These are phyloP conservation scores for Psidium guajava DNA, from an alignment of 345 rosid genomes.

Conservation along the genomic window DNA sequence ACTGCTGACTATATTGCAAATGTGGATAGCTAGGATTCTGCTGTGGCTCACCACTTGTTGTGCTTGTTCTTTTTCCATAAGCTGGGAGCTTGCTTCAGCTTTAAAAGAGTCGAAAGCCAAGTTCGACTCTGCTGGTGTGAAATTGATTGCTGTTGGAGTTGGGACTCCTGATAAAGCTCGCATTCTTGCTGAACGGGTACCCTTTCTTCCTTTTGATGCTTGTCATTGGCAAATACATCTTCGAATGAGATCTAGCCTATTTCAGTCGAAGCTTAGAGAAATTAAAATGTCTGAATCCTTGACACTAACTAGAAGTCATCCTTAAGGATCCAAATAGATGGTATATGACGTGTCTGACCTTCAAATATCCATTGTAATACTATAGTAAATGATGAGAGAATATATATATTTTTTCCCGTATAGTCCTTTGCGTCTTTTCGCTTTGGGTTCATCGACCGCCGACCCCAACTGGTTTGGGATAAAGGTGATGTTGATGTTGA, in stretches of 20 bases:
- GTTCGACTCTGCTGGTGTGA: conserved; percentile 76
- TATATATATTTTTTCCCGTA: fast-evolving
- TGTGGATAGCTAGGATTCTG: background rate
- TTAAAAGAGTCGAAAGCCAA: conserved; percentile 54
- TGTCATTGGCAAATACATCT: background rate
- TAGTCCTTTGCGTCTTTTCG: background rate
- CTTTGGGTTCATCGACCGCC: no score
- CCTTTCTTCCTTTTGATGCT: background rate
- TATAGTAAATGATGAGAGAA: background rate
- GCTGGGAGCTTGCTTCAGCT: conserved; percentile 81
- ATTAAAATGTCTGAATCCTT: background rate
- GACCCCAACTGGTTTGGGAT: no score
- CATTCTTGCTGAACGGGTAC: conserved; percentile 60
- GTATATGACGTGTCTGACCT: background rate
- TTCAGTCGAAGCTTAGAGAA: background rate
- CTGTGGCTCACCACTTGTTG: background rate
- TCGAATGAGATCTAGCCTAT: background rate
- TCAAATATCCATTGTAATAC: background rate
- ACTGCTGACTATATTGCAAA: background rate
- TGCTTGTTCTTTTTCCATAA: conserved; percentile 11
- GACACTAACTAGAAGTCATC: background rate
- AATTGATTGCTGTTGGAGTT: conserved; percentile 73
- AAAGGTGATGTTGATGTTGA: no score
- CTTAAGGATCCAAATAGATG: background rate
- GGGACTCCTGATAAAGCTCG: conserved; percentile 78